Base-by-base conservation (phyloP, 306 rosid genomes). In the Pterocarpus santalinus region DNA sequence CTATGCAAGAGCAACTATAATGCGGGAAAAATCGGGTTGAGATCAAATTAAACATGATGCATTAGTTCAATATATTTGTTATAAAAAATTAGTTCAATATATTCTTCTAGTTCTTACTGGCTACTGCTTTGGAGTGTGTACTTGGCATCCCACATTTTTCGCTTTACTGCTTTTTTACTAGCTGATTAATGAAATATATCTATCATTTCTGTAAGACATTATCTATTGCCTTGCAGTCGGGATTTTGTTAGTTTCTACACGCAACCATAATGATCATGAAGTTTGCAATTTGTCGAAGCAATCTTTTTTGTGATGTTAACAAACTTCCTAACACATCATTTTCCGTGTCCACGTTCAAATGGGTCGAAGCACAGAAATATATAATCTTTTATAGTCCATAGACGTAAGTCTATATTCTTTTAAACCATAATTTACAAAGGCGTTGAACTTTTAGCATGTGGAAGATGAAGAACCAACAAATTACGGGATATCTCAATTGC, bases 271-370 rank as follows among this genome's bases (percentile, higher is more conserved):
- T 65, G 28, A 52, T 56, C 58, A 10, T 8, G 2, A 30, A 58
- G 15, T 32, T 28, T 65, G 73, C 65, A 17, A 51, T 30, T 51
- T 35, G 5, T 35, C 34, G 38, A 17, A 66, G 53, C 30, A 75
- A 7, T 17, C 7, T 8, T 5, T 53, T 16, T 52, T 32, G 15
- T 52, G 65, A 77, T 77, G 81, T 77, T 12, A 65, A 66, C 81
- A 66, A 16, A 14, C 17, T 33, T 53, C 81, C 74, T 66, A 38
- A 77, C 67, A 38, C 67, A 15, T 65, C 28, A 35, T 7, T 61
- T 47, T 15, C 39, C 22, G 13, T 10, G 22, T 33, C 39, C 16
- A 49, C 65, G 16, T 65, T 61, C 73, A 65, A 65, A 64, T 16
- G 5, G 6, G 55, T 57, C 36, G 55, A 43, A 43, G 47, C 47